These are phyloP conservation scores for Leptodontidium sp. DNA, from an alignment of 2,329 filamentous ascomycete genomes.

Conservation along the genomic window DNA sequence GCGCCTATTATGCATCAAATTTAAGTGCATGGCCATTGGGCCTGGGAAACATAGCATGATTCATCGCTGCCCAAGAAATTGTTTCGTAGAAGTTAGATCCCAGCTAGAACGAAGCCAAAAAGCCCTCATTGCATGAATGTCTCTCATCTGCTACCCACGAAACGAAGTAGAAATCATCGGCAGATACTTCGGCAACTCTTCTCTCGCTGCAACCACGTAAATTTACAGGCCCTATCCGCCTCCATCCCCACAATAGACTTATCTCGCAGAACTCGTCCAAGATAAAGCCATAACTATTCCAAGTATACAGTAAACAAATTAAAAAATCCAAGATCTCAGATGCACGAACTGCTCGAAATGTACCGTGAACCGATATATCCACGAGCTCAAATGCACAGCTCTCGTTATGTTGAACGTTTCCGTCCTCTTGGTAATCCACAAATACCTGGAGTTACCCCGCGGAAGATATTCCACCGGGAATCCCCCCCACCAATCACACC, in stretches of 20 bases:
- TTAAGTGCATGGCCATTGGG: not conserved
- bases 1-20: not conserved
- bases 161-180: not conserved
- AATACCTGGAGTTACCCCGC: conserved; percentile 22
- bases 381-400: too few relatives aligned
- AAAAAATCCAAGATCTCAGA: too few relatives aligned
- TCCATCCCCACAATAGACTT: too few relatives aligned
- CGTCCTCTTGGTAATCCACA: too few relatives aligned
- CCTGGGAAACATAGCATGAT: not conserved
- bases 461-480: conserved; percentile 7
- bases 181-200: not conserved
- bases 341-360: too few relatives aligned
- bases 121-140: not conserved
- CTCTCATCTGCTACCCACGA: not conserved
- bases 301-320: too few relatives aligned
- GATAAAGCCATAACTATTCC: too few relatives aligned
- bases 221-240: too few relatives aligned
- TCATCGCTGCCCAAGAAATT: not conserved
- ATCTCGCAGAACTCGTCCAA: too few relatives aligned
- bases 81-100: not conserved
- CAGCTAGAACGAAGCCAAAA: not conserved
- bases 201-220: too few relatives aligned
- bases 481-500: not conserved
- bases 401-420: too few relatives aligned
- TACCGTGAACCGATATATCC: too few relatives aligned